phyloP scores from a whole-genome alignment of 169 alveolate genomes.

The Plasmodium ovale region DNA sequence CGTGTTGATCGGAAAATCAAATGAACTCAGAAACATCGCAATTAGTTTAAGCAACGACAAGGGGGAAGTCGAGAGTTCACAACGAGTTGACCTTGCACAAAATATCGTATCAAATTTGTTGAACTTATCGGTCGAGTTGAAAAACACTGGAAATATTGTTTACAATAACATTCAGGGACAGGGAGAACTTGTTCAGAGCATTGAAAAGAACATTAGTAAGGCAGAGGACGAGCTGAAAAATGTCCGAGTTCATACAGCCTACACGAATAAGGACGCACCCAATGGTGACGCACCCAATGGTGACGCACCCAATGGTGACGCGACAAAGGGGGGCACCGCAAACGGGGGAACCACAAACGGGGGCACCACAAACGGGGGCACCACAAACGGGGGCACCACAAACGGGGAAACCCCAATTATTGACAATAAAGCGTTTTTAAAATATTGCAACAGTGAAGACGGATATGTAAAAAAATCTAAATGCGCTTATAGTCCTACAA shows the following conservation, averaged over 20 bases:
- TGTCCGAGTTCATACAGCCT: conserved; percentile 23
- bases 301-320: not conserved
- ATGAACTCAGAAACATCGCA: conserved; percentile 50
- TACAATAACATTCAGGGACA: conserved; percentile 74
- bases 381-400: not conserved
- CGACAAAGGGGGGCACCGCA: too few relatives aligned
- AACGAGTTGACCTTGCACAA: conserved; percentile 68
- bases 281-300: not conserved
- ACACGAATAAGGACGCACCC: not conserved
- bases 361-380: not conserved
- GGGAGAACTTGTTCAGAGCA: conserved; percentile 43
- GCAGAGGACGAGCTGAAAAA: conserved; percentile 21
- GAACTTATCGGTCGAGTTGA: conserved; percentile 56
- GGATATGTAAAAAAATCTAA: not conserved
- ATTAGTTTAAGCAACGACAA: conserved; percentile 38
- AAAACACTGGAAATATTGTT: conserved; percentile 75
- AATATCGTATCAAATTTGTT: conserved; percentile 61
- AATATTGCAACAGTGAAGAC: not conserved
- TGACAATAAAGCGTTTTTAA: not conserved
- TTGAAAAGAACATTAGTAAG: conserved; percentile 21
- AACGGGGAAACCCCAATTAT: not conserved
- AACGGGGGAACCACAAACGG: too few relatives aligned
- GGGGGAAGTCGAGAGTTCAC: conserved; percentile 32
- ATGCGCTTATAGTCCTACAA: not conserved
- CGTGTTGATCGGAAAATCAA: conserved; percentile 38